Percentiles rank a stretch among this genome's conserved stretches.
Evolutionary conservation across 257 asterid species (phyloP).

Genomic region (Perilla frutescens): DNA sequence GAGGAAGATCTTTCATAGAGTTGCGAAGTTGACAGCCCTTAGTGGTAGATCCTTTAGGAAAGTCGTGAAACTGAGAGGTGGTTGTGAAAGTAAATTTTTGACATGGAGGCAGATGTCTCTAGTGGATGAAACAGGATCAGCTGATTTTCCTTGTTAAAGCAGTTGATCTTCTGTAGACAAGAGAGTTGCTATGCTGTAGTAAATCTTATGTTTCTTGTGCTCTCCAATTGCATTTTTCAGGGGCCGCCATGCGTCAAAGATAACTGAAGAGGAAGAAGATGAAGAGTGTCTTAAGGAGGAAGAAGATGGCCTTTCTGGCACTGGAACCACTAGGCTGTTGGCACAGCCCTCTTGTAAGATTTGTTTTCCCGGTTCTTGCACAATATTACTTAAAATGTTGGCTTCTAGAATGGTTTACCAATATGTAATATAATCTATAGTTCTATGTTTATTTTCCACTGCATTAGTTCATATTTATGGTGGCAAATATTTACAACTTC

Average conservation of each 20-base stretch:
- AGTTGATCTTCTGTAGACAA: not conserved
- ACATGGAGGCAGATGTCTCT: not conserved
- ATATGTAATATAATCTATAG: not conserved
- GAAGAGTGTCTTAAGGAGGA: constrained; percentile 95
- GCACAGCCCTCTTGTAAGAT: constrained; percentile 95
- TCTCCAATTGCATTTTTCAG: constrained; percentile 48
- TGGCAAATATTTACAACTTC: constrained; percentile 11
- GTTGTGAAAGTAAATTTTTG: constrained; percentile 21
- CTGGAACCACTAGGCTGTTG: constrained; percentile 86
- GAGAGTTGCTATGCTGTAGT: not conserved
- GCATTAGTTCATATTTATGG: not conserved
- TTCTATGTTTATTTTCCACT: not conserved
- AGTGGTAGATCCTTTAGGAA: not conserved
- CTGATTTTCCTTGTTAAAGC: not conserved
- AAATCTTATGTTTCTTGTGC: constrained; percentile 18
- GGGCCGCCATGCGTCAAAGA: constrained; percentile 98
- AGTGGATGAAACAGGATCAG: not conserved
- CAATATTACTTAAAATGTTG: constrained; percentile 1
- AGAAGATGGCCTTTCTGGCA: constrained; percentile 75
- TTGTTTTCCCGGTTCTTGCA: constrained; percentile 1
- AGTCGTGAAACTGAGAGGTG: constrained; percentile 2
- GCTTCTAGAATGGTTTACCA: constrained; percentile 10
- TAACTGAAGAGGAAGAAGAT: constrained; percentile 99
- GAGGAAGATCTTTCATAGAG: not conserved
- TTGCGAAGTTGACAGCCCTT: not conserved